phyloP scores from a whole-genome alignment of 2,329 filamentous ascomycete species.

The Cylindrodendrum hubeiense region DNA sequence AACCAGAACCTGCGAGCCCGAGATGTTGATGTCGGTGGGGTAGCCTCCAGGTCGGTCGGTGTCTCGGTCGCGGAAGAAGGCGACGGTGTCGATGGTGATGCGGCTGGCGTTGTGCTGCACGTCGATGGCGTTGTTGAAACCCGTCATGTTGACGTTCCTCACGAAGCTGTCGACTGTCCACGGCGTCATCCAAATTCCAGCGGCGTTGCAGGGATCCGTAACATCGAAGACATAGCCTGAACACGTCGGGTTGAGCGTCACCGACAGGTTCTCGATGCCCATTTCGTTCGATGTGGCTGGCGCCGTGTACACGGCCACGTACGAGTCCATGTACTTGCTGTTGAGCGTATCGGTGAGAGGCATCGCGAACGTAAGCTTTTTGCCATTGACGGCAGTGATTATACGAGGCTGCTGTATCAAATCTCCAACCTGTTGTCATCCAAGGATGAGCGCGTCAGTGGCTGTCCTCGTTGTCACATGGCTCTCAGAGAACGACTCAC shows the following conservation, averaged over 20 bases:
- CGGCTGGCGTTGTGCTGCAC: slow-evolving; percentile 28
- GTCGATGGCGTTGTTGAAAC: slow-evolving; percentile 38
- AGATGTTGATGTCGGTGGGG: slow-evolving; percentile 32
- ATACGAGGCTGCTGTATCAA: slow-evolving; percentile 29
- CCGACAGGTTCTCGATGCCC: slow-evolving; percentile 28
- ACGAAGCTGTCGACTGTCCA: slow-evolving; percentile 41
- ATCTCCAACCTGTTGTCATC: slow-evolving; percentile 25
- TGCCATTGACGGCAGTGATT: slow-evolving; percentile 27
- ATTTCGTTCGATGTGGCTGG: slow-evolving; percentile 29
- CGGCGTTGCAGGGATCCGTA: slow-evolving; percentile 20
- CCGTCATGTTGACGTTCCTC: slow-evolving; percentile 24
- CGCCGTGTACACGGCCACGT: slow-evolving; percentile 25
- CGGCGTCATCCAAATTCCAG: slow-evolving; percentile 29
- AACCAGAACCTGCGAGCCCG: slow-evolving; percentile 35
- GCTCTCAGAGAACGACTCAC: no score
- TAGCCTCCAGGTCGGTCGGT: slow-evolving; percentile 18
- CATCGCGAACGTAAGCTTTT: slow-evolving; percentile 26
- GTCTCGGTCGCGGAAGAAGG: slow-evolving; percentile 32
- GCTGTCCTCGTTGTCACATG: no score
- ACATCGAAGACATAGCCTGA: slow-evolving; percentile 12
- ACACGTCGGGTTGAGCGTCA: slow-evolving; percentile 25
- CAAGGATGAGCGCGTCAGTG: no score
- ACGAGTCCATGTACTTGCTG: slow-evolving; percentile 20
- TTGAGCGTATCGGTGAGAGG: slow-evolving; percentile 38
- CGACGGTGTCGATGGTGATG: slow-evolving; percentile 29